Conservation (phyloP, 139 green algal species). For the Edaphochlamys debaryana region DNA sequence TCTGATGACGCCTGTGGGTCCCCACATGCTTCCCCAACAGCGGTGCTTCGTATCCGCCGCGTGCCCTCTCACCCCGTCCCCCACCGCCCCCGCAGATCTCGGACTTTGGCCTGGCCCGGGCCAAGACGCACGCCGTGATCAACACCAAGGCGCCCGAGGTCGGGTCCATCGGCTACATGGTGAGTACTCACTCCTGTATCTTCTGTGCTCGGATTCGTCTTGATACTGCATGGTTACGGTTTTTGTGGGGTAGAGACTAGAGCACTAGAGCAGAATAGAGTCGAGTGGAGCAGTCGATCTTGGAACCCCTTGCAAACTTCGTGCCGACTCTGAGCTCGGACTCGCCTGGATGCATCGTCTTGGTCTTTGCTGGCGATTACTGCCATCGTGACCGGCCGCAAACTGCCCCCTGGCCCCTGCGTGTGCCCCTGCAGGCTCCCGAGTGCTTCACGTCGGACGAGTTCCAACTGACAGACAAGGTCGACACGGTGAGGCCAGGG, state of each 20-base stretch:
- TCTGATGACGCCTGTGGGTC: too few species aligned
- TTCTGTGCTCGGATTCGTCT: neutral
- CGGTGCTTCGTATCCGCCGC: too few species aligned
- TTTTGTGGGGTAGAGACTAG: neutral
- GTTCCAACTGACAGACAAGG: conserved; percentile 29
- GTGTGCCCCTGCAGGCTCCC: neutral
- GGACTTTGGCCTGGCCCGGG: conserved; percentile 52
- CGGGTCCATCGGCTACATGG: conserved; percentile 29
- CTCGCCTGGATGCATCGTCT: too few species aligned
- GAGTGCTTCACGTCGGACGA: conserved; percentile 43
- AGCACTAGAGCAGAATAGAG: neutral
- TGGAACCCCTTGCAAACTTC: too few species aligned
- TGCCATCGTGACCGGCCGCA: too few species aligned
- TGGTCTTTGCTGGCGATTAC: too few species aligned
- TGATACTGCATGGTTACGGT: too few species aligned
- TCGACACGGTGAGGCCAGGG: conserved; percentile 23
- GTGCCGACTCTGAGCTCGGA: too few species aligned
- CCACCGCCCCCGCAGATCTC: conserved; percentile 20
- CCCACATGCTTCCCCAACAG: too few species aligned
- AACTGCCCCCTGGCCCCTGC: too few species aligned
- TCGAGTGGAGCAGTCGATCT: neutral
- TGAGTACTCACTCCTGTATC: neutral
- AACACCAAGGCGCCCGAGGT: conserved; percentile 43
- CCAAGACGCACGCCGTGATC: conserved; percentile 60
- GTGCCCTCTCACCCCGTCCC: too few species aligned